Percentiles rank a stretch among this genome's conserved stretches.
Conservation (phyloP, 257 asterid species). For the Solanum lycopersicoides region DNA sequence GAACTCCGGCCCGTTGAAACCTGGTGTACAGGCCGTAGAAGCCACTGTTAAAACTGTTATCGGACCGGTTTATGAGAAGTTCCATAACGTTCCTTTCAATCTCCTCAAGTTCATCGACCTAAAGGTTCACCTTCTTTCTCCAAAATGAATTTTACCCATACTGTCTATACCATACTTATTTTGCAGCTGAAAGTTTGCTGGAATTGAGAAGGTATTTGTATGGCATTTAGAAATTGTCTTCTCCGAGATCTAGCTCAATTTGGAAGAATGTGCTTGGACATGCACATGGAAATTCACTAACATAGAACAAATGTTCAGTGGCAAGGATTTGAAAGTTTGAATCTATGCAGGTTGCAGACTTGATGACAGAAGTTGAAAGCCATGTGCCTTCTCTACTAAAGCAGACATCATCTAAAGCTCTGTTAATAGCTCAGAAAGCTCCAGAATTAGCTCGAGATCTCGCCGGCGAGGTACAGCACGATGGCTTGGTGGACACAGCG, state of each 20-base stretch:
- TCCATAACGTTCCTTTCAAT: conserved; percentile 38
- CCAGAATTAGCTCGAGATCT: conserved; percentile 41
- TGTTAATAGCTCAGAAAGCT: conserved; percentile 39
- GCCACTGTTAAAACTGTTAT: conserved; percentile 46
- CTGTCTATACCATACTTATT: neutral
- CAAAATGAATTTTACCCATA: neutral
- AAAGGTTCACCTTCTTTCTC: conserved; percentile 27
- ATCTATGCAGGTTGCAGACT: conserved; percentile 36
- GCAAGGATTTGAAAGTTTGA: neutral
- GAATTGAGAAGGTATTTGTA: neutral
- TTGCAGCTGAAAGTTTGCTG: neutral
- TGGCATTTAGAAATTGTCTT: neutral
- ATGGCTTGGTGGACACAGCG: conserved; percentile 38
- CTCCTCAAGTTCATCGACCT: conserved; percentile 63
- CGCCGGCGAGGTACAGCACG: conserved; percentile 39
- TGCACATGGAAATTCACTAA: neutral
- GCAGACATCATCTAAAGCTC: conserved; percentile 18
- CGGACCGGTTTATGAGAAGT: conserved; percentile 62
- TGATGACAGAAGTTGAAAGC: conserved; percentile 36
- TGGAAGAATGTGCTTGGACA: neutral
- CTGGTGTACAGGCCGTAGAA: conserved; percentile 73
- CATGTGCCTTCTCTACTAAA: conserved; percentile 43
- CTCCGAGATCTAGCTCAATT: neutral
- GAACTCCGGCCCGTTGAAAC: conserved; percentile 61
- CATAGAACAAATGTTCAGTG: neutral